Percentiles rank a stretch among this genome's conserved stretches.
Evolutionary conservation across 208 protist genomes (phyloP).

Genomic region (Crithidia mellificae): DNA sequence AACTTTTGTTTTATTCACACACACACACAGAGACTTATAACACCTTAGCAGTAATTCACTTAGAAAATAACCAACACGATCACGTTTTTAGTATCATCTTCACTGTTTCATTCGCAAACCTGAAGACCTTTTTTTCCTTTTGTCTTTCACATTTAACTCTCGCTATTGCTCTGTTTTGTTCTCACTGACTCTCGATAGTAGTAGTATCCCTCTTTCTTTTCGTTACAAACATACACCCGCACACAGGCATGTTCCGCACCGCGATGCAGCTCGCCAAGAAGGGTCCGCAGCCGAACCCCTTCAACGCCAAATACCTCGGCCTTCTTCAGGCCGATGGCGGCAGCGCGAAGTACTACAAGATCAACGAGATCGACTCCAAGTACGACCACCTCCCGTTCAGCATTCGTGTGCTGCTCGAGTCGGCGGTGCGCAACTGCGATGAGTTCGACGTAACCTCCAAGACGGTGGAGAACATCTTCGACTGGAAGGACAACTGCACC

Average conservation of each 20-base stretch:
- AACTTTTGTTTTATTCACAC: neutral
- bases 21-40: conserved; percentile 21
- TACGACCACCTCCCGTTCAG: conserved; percentile 93
- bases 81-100: conserved; percentile 7
- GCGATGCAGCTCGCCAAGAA: conserved; percentile 35
- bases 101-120: neutral
- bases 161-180: neutral
- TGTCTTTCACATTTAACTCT: neutral
- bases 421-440: conserved; percentile 95
- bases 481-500: conserved; percentile 91
- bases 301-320: conserved; percentile 67
- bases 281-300: conserved; percentile 68
- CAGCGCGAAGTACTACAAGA: conserved; percentile 77
- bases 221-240: conserved; percentile 2
- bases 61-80: conserved; percentile 3
- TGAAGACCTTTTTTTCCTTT: conserved; percentile 14
- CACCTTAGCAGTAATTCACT: conserved; percentile 24
- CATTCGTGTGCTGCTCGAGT: conserved; percentile 96
- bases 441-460: conserved; percentile 90
- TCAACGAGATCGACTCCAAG: conserved; percentile 81
- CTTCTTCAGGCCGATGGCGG: conserved; percentile 56
- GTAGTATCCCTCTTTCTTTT: too few relatives aligned
- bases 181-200: neutral
- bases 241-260: conserved; percentile 54
- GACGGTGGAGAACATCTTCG: conserved; percentile 92